These are phyloP conservation scores for Cutaneotrichosporon sp. DNA, from an alignment of 1,284 basidiomycete genomes.

Conservation along the genomic window DNA sequence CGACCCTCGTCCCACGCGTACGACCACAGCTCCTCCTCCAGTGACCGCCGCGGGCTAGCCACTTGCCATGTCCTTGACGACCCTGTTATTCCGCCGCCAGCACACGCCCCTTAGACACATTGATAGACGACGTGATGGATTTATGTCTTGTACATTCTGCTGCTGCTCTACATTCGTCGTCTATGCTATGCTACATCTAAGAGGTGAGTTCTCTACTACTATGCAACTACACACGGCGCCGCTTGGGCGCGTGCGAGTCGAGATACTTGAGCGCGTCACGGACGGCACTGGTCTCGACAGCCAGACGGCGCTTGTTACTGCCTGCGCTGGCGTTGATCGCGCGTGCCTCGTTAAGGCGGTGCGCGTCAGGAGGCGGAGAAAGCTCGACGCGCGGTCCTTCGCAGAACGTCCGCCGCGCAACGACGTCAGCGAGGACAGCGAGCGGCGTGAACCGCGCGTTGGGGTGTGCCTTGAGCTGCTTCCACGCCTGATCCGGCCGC, in stretches of 20 bases:
- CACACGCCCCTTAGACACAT: too few species aligned
- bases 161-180: not conserved
- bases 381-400: conserved; percentile 65
- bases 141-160: not conserved
- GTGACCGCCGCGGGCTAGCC: too few species aligned
- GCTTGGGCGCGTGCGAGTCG: conserved; percentile 48
- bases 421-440: conserved; percentile 75
- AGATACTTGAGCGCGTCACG: conserved; percentile 69
- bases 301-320: conserved; percentile 54
- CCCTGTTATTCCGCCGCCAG: too few species aligned
- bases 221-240: not conserved
- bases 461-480: conserved; percentile 77
- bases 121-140: too few species aligned
- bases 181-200: not conserved
- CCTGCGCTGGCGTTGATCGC: not conserved
- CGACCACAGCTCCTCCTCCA: too few species aligned
- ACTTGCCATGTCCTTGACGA: too few species aligned
- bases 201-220: not conserved
- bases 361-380: conserved; percentile 51
- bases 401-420: conserved; percentile 72
- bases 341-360: conserved; percentile 47
- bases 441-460: conserved; percentile 78
- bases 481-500: conserved; percentile 77
- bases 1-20: too few species aligned
- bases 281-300: conserved; percentile 71